Evolutionary conservation across 768 basidiomycete species (phyloP).

Genomic region (Strobilomyces confusus): DNA sequence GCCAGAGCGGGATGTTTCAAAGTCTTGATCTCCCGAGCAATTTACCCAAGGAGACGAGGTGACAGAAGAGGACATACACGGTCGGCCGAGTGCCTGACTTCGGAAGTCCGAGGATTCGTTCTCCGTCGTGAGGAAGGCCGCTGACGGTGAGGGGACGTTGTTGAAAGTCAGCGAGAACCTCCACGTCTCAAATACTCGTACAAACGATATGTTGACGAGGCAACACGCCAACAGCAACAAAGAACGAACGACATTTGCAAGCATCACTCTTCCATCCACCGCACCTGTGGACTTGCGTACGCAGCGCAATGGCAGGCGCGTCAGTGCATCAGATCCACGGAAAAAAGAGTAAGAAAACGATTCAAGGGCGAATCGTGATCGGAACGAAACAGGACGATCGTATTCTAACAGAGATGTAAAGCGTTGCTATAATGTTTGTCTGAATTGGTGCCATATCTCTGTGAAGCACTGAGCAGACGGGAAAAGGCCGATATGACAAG

Average conservation of each 20-base stretch:
- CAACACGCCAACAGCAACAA: background rate
- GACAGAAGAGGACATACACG: background rate
- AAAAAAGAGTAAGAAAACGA: background rate
- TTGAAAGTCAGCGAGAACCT: background rate
- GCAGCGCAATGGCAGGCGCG: background rate
- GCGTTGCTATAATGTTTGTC: background rate
- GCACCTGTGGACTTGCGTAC: background rate
- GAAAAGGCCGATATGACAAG: background rate
- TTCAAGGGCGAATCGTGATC: background rate
- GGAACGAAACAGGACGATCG: background rate
- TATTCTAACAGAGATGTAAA: background rate
- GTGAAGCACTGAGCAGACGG: background rate
- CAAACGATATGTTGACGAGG: background rate
- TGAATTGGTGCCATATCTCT: background rate
- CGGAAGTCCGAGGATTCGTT: background rate
- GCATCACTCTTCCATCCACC: background rate
- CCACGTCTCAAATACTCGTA: background rate
- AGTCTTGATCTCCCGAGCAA: background rate
- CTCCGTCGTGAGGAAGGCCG: background rate
- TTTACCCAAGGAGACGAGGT: background rate
- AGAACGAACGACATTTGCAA: background rate
- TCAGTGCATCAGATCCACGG: background rate
- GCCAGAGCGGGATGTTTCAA: background rate
- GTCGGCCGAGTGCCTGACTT: background rate
- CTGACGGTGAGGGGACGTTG: background rate